These are phyloP conservation scores for Kuraishia piskuri DNA, from an alignment of 805 yeast genomes.

Conservation along the genomic window DNA sequence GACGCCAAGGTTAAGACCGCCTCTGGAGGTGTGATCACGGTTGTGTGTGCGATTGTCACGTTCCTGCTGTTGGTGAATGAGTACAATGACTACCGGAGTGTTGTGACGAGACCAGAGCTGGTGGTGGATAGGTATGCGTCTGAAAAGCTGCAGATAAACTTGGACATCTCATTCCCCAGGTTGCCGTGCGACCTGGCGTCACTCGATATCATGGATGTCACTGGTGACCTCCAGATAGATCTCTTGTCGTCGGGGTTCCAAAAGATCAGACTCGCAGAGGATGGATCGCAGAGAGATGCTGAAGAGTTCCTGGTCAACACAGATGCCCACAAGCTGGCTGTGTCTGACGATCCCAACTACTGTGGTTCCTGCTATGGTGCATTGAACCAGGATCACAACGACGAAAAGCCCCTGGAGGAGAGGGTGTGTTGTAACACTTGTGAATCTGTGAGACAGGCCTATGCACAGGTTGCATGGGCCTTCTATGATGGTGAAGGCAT, in stretches of 20 bases:
- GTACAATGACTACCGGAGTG: conserved; percentile 61
- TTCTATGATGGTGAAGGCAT: conserved; percentile 83
- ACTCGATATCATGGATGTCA: conserved; percentile 80
- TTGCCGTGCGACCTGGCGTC: conserved; percentile 79
- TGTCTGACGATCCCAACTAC: conserved; percentile 26
- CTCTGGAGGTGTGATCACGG: conserved; percentile 83
- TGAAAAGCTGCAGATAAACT: conserved; percentile 63
- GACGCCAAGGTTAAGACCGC: conserved; percentile 86
- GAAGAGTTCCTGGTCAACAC: conserved; percentile 32
- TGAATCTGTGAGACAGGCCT: conserved; percentile 72
- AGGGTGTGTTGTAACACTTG: conserved; percentile 78
- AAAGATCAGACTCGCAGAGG: conserved; percentile 51
- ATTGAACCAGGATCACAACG: conserved; percentile 44
- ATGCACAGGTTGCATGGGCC: conserved; percentile 74
- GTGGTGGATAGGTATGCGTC: conserved; percentile 82
- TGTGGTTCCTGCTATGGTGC: conserved; percentile 96
- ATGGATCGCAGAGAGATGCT: conserved; percentile 40
- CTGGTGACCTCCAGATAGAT: conserved; percentile 79
- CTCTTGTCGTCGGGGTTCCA: conserved; percentile 62
- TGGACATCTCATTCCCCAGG: conserved; percentile 78
- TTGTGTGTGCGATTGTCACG: conserved; percentile 56
- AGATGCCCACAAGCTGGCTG: conserved; percentile 14
- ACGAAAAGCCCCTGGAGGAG: conserved; percentile 26
- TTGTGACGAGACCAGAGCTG: conserved; percentile 71
- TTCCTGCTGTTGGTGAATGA: conserved; percentile 61